Evolutionary conservation across 179 eudicot genomes (phyloP).

Genomic region (Camellia oleifera): DNA sequence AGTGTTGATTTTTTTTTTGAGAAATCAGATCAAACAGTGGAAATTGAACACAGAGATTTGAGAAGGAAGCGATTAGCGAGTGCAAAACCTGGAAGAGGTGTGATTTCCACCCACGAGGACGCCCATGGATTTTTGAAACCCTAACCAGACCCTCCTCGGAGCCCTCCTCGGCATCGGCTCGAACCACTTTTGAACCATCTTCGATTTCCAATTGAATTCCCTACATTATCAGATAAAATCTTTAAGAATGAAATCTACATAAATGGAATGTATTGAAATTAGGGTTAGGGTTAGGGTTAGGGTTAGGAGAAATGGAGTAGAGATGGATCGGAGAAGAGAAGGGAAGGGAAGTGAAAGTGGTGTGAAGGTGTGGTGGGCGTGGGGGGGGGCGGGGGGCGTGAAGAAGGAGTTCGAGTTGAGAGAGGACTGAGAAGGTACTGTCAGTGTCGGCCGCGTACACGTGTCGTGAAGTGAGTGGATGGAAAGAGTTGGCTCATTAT

Average conservation of each 20-base stretch:
- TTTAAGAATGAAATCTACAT: no score
- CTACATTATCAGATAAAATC: conserved; percentile 10
- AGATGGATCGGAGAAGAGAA: neutral
- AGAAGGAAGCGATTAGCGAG: conserved; percentile 50
- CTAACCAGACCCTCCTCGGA: conserved; percentile 71
- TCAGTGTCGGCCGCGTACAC: neutral
- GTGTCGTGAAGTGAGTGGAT: neutral
- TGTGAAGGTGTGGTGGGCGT: neutral
- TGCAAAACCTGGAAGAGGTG: conserved; percentile 96
- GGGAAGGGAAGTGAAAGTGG: no score
- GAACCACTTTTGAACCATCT: conserved; percentile 44
- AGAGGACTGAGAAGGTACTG: neutral
- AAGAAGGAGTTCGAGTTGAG: neutral
- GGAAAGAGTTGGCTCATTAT: neutral
- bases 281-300: conserved; percentile 11
- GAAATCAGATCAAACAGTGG: neutral
- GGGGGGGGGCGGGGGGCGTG: no score
- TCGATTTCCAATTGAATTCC: neutral
- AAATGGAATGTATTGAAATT: neutral
- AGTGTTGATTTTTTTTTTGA: neutral
- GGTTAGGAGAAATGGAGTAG: neutral
- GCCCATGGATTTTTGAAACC: conserved; percentile 72
- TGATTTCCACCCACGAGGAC: conserved; percentile 99
- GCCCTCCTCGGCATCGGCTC: conserved; percentile 46
- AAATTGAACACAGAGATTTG: conserved; percentile 8